Percentiles rank a stretch among this genome's conserved stretches.
Conservation (phyloP, 345 rosid species). For the Kernera saxatilis region DNA sequence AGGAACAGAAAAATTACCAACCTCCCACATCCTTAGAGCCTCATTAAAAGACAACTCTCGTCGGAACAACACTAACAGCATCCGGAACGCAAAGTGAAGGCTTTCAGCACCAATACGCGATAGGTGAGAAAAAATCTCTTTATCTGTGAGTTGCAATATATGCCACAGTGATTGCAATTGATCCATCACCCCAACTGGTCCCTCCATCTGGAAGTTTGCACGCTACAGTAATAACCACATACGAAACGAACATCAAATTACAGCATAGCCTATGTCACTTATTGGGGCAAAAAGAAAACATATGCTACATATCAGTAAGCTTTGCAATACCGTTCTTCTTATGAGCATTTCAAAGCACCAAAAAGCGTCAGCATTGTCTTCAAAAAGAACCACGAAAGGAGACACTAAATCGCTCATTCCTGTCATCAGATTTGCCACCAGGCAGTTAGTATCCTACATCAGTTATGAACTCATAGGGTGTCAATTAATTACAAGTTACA, state of each 20-base stretch:
- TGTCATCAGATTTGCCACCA: conserved; percentile 30
- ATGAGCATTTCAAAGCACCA: conserved; percentile 93
- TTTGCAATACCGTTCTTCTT: conserved; percentile 61
- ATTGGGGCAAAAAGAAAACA: neutral
- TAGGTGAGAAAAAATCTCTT: conserved; percentile 59
- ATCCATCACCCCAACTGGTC: conserved; percentile 78
- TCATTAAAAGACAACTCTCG: conserved; percentile 62
- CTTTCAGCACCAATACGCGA: conserved; percentile 74
- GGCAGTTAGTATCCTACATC: neutral
- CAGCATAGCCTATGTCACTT: neutral
- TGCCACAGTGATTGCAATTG: conserved; percentile 71
- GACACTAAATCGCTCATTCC: conserved; percentile 87
- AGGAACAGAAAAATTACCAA: conserved; percentile 22
- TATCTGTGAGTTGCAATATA: conserved; percentile 60
- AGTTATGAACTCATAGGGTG: neutral
- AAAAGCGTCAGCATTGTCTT: conserved; percentile 78
- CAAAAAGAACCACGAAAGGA: conserved; percentile 72
- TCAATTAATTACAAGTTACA: neutral
- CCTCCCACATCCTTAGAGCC: conserved; percentile 84
- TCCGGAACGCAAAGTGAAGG: conserved; percentile 81
- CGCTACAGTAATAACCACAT: conserved; percentile 38
- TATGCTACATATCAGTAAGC: neutral
- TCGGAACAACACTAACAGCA: conserved; percentile 74
- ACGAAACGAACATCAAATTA: conserved; percentile 7
- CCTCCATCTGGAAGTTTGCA: conserved; percentile 67